These are phyloP conservation scores for Teunomyces aglyptinius DNA, from an alignment of 805 yeast genomes.

Conservation along the genomic window DNA sequence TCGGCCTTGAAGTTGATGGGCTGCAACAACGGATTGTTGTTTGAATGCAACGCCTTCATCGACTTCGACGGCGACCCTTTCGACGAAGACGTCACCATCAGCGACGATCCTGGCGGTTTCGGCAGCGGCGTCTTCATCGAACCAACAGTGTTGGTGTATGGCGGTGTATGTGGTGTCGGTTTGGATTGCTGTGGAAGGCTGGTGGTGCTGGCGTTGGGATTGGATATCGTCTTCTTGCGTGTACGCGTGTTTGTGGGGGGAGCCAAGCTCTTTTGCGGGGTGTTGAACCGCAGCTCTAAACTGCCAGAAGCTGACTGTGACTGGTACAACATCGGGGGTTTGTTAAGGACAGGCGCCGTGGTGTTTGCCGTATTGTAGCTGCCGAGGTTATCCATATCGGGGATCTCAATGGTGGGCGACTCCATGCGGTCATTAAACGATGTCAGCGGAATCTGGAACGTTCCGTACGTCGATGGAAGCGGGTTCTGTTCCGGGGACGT, in stretches of 20 bases:
- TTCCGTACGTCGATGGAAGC: conserved; percentile 2
- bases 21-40: conserved; percentile 48
- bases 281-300: conserved; percentile 27
- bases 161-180: conserved; percentile 41
- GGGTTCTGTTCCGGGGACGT: conserved; percentile 2
- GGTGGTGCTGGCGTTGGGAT: conserved; percentile 32
- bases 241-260: conserved; percentile 23
- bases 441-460: conserved; percentile 9
- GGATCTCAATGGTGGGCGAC: conserved; percentile 68
- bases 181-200: conserved; percentile 13
- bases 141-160: conserved; percentile 36
- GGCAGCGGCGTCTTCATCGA: conserved; percentile 38
- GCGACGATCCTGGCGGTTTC: conserved; percentile 25
- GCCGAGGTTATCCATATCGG: conserved; percentile 53
- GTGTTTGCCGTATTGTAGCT: conserved; percentile 15
- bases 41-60: conserved; percentile 51
- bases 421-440: conserved; percentile 35
- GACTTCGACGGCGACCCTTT: conserved; percentile 39
- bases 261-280: neutral
- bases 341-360: conserved; percentile 22
- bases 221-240: conserved; percentile 38
- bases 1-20: conserved; percentile 49
- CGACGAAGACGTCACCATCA: conserved; percentile 13
- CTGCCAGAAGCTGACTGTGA: conserved; percentile 44
- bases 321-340: conserved; percentile 44